These are phyloP conservation scores for Phytomonas sp. DNA, from an alignment of 208 protist species.

Conservation along the genomic window DNA sequence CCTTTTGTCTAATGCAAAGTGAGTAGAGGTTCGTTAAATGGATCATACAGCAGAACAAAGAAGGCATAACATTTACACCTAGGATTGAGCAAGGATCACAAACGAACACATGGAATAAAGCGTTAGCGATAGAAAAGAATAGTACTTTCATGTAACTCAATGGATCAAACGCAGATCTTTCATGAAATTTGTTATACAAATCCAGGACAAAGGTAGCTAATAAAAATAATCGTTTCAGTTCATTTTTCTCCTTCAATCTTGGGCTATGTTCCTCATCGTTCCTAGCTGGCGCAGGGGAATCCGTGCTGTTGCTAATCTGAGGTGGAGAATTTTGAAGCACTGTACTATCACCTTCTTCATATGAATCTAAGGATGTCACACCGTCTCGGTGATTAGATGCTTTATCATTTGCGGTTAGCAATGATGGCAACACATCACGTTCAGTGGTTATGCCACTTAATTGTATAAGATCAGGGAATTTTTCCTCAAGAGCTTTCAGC, in stretches of 20 bases:
- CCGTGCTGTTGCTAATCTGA: background rate
- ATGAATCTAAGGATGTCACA: background rate
- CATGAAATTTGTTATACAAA: slow-evolving; percentile 37
- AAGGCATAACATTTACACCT: slow-evolving; percentile 28
- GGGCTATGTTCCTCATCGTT: background rate
- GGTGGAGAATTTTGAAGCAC: background rate
- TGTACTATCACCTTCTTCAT: background rate
- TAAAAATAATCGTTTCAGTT: background rate
- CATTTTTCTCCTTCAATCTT: background rate
- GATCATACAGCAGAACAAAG: slow-evolving; percentile 29
- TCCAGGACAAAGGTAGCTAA: slow-evolving; percentile 19
- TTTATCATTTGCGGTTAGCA: background rate
- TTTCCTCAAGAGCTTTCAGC: slow-evolving; percentile 32
- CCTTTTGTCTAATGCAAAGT: slow-evolving; percentile 18
- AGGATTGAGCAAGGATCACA: slow-evolving; percentile 23
- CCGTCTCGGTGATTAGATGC: background rate
- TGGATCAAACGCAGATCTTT: slow-evolving; percentile 31
- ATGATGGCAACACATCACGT: background rate
- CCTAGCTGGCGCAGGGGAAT: background rate
- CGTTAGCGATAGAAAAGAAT: slow-evolving; percentile 17
- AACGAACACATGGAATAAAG: slow-evolving; percentile 31
- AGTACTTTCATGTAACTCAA: slow-evolving; percentile 23
- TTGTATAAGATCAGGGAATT: slow-evolving; percentile 16
- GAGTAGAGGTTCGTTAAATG: slow-evolving; percentile 30
- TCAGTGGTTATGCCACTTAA: background rate